Evolutionary conservation across 139 green algal genomes (phyloP).

Genomic region (Chlamydomonas sp.): DNA sequence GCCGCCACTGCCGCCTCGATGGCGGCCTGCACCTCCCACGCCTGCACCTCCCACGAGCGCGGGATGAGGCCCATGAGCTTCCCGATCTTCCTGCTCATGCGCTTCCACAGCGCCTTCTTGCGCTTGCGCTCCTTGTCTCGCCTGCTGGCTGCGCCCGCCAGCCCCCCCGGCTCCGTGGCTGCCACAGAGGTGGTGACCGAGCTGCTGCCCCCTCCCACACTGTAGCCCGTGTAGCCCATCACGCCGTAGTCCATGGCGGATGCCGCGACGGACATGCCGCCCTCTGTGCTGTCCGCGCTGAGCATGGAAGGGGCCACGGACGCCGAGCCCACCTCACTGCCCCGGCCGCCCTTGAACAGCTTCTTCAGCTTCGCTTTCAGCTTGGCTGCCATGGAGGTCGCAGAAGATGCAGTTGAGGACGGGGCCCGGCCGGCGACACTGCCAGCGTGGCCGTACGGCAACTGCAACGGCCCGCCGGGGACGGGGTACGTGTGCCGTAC

Average conservation of each 20-base stretch:
- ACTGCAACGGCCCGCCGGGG: too few species aligned
- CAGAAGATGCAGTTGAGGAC: neutral
- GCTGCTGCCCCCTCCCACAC: neutral
- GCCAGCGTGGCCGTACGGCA: too few species aligned
- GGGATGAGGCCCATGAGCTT: slow-evolving; percentile 26
- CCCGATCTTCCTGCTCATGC: slow-evolving; percentile 21
- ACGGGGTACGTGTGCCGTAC: too few species aligned
- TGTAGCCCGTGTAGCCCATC: neutral
- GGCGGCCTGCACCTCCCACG: neutral
- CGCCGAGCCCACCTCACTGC: neutral
- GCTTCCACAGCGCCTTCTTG: slow-evolving; percentile 25
- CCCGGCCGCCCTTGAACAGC: neutral
- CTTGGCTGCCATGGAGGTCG: neutral
- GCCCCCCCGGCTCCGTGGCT: neutral
- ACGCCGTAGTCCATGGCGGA: slow-evolving; percentile 9
- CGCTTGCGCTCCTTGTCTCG: neutral
- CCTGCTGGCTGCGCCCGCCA: neutral
- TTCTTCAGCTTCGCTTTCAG: neutral
- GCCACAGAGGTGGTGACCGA: neutral
- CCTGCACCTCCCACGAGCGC: slow-evolving; percentile 16
- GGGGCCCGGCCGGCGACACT: too few species aligned
- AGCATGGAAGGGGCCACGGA: neutral
- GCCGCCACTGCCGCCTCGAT: neutral
- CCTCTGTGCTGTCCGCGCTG: neutral
- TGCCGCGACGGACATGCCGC: neutral